Base-by-base conservation (phyloP, 495 filamentous ascomycete genomes). In the Penicillium macrosclerotiorum region DNA sequence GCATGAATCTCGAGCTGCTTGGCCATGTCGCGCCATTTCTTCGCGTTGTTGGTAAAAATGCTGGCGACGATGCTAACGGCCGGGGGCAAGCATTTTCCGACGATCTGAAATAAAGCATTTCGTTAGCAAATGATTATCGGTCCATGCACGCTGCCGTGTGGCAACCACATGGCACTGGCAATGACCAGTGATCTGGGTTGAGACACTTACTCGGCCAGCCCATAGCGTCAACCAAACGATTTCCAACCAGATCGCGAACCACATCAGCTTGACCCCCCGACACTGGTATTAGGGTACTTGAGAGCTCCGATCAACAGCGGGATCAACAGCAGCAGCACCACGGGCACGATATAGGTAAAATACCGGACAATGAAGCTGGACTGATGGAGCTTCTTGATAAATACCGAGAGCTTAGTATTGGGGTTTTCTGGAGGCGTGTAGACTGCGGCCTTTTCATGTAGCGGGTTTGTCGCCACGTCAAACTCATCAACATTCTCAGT, bases 201-300 rank as follows among this genome's bases (percentile, higher is more conserved):
- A n/a, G n/a, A n/a, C n/a, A 72, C 72, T 55, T 69, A 82, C 81
- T 50, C 85, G 70, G 42, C 84, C 84, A 19, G 82, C 85, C 93
- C 93, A 97, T 0, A 96, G 72, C 2, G 89, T 89, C 31, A 95
- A 69, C 92, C 92, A 97, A 32, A 96, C 80, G 18, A 95, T 85
- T 62, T 95, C 88, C 35, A 97, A 74, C 92, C 92, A 97, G 36
- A 96, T 87, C 32, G 86, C 84, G 51, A 97, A 96, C 92, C 92
- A 97, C 37, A 89, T 69, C 44, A 96, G 60, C 49, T 77, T 43
- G 2, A 96, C 88, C 25, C 83, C 90, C 90, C 92, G 6, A 89
- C 82, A 14, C 70, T 83, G 3, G 86, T 80, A 22, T 80, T 59
- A 8, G 76, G 73, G 52, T 82, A 87, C 5, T 79, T 58, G 24